Evolutionary conservation across 495 filamentous ascomycete genomes (phyloP).

Genomic region (Trichoderma reesei): DNA sequence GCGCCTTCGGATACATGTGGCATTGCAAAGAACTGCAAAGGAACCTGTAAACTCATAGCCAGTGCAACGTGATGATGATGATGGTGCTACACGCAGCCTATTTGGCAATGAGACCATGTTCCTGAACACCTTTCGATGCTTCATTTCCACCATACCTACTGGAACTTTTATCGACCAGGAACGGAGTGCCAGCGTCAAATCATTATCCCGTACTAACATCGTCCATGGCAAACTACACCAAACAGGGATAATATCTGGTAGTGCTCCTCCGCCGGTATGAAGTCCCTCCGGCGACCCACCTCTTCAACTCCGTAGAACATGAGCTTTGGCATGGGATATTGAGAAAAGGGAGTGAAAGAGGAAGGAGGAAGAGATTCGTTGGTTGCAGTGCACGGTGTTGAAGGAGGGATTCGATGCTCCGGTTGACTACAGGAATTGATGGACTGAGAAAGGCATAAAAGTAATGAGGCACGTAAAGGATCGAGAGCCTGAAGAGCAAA

Average conservation of each 20-base stretch:
- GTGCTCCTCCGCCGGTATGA: neutral
- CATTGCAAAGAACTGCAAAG: too few species aligned
- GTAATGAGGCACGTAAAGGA: too few species aligned
- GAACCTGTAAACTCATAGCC: too few species aligned
- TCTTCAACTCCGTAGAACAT: neutral
- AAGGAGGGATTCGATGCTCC: neutral
- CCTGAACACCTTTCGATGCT: too few species aligned
- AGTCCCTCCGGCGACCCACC: neutral
- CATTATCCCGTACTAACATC: neutral
- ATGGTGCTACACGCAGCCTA: too few species aligned
- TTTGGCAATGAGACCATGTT: too few species aligned
- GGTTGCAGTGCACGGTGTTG: neutral
- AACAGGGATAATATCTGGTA: neutral
- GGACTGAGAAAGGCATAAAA: neutral
- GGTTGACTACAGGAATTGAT: neutral
- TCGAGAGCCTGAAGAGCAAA: neutral
- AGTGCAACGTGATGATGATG: too few species aligned
- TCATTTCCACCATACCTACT: too few species aligned
- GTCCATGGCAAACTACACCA: neutral
- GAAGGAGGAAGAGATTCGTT: neutral
- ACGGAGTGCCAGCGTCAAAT: neutral
- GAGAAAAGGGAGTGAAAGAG: neutral
- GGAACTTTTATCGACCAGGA: too few species aligned
- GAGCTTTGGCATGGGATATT: neutral
- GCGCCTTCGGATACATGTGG: too few species aligned